phyloP scores from a whole-genome alignment of 257 asterid species.

The Avicennia marina region DNA sequence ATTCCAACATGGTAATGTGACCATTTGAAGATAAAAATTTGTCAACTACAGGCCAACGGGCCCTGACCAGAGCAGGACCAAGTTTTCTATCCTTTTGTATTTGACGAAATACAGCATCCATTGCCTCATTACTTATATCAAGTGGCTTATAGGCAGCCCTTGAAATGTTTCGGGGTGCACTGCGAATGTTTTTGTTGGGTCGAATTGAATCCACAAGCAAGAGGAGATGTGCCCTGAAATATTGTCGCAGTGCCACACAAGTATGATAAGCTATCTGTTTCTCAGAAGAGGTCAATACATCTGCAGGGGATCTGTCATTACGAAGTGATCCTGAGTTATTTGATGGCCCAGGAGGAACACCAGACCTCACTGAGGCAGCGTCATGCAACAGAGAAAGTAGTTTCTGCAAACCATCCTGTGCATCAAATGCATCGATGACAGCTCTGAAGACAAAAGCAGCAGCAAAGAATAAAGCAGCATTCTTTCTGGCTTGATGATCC shows the following conservation, averaged over 20 bases:
- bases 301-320: conserved; percentile 80
- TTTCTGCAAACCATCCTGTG: conserved; percentile 88
- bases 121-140: conserved; percentile 89
- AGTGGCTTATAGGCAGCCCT: conserved; percentile 93
- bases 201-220: conserved; percentile 83
- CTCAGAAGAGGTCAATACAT: conserved; percentile 84
- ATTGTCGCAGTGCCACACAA: conserved; percentile 82
- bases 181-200: conserved; percentile 70
- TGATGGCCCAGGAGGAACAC: conserved; percentile 64
- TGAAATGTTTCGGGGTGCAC: conserved; percentile 72
- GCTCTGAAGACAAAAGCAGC: conserved; percentile 96
- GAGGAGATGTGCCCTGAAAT: conserved; percentile 89
- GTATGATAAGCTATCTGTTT: conserved; percentile 97
- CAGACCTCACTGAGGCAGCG: conserved; percentile 98
- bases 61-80: conserved; percentile 79
- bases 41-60: conserved; percentile 90
- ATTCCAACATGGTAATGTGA: conserved; percentile 88
- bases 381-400: conserved; percentile 72
- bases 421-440: conserved; percentile 82
- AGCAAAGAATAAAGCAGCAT: conserved; percentile 85
- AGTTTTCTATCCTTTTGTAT: conserved; percentile 91
- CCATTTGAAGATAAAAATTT: conserved; percentile 75
- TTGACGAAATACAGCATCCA: conserved; percentile 85
- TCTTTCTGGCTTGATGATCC: conserved; percentile 85
- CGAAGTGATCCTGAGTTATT: conserved; percentile 66